Evolutionary conservation across 2,329 filamentous ascomycete genomes (phyloP), one percentile per base, ranked within the genome.

Genomic region (Colletotrichum cuscutae): DNA sequence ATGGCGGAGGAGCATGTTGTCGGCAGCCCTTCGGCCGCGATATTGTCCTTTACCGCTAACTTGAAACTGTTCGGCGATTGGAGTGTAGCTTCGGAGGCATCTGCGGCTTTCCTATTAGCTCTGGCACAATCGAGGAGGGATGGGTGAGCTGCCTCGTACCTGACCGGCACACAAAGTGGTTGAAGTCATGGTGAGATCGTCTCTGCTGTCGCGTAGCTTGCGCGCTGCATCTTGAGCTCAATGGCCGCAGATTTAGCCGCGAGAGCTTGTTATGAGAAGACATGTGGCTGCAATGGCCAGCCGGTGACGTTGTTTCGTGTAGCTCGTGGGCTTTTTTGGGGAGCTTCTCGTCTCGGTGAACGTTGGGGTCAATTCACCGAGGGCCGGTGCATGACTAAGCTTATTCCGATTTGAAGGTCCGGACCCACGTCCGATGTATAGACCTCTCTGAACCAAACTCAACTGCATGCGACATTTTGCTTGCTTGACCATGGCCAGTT

Each of bases 1-100:
- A 95, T 93, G 24, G 85, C 85, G 2, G 96, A 98, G 75, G 91
- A 94, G 82, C 95, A 97, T 83, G 95, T 97, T 28, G 95, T 98
- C 1, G 89, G 88, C n/a, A 90, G 82, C 42, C 87, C 83, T 24
- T 79, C 80, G 0, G 92, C 93, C 65, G 91, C 89, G 75, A 95
- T 94, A 79, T 95, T 95, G 83, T 95, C 93, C 79, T 95, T 95
- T 65, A 95, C 85, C 5, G 91, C 91, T 64, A 94, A 83, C 37
- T 80, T 81, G 74, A 88, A 86, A 6, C 8, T n/a, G 2, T 1
- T 32, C 2, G n/a, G 37, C 2, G 56, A 12, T 22, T 54, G 12
- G 11, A 54, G 5, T 30, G 37, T 11, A 52, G 26, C 28, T 13
- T 70, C 52, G 13, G 22, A 24, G 46, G 60, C 26, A 26, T 70